Conservation (phyloP, 2,329 filamentous ascomycete species). For the Tricladium varicosporioides region DNA sequence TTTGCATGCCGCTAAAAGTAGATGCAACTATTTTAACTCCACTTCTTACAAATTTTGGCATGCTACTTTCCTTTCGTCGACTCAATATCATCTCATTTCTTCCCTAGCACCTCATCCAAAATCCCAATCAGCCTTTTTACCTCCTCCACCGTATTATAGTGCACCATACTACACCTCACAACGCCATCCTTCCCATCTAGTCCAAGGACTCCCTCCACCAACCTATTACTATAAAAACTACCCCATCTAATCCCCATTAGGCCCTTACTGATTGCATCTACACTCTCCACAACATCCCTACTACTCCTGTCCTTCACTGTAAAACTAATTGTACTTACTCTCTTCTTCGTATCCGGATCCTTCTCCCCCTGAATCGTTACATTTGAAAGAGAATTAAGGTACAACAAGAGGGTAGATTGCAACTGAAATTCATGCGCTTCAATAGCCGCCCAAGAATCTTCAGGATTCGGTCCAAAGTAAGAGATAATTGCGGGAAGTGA, state of each 20-base stretch:
- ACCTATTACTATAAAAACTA: conserved; percentile 64
- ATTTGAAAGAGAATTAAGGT: conserved; percentile 51
- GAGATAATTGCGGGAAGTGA: conserved; percentile 58
- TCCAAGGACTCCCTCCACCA: conserved; percentile 57
- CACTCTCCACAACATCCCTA: conserved; percentile 56
- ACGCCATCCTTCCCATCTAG: conserved; percentile 58
- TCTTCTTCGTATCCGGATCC: conserved; percentile 42
- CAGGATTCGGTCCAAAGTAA: conserved; percentile 51
- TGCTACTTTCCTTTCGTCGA: too few relatives aligned
- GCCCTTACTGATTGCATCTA: conserved; percentile 53
- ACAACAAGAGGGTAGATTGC: conserved; percentile 57
- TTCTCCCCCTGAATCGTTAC: conserved; percentile 59
- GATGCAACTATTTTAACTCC: neutral
- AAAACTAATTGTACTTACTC: conserved; percentile 69
- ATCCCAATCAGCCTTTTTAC: conserved; percentile 50
- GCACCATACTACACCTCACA: conserved; percentile 67
- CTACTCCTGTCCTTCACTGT: conserved; percentile 55
- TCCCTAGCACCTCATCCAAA: conserved; percentile 47
- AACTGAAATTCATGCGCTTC: conserved; percentile 58
- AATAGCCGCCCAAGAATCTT: conserved; percentile 49
- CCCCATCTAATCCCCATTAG: conserved; percentile 65
- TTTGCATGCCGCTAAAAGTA: neutral
- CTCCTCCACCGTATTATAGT: conserved; percentile 70
- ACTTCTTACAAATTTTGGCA: neutral
- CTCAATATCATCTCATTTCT: conserved; percentile 3